phyloP scores from a whole-genome alignment of 768 basidiomycete genomes.

The Tephrocybe sp. region DNA sequence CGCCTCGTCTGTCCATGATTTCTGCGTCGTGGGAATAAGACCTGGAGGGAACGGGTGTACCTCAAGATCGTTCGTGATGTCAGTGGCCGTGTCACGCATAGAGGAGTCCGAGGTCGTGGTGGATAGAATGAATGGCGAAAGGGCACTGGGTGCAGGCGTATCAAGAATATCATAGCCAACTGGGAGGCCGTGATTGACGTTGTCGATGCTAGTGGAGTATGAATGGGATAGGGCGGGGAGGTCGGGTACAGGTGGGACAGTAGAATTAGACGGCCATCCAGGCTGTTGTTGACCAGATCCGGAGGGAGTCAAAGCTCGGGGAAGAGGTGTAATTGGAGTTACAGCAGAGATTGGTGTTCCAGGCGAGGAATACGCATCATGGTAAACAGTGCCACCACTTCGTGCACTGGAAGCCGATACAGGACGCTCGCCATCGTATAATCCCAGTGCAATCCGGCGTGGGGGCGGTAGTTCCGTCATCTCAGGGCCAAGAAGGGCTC shows the following conservation, averaged over 20 bases:
- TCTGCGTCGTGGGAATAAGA: constrained; percentile 26
- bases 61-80: constrained; percentile 30
- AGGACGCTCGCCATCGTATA: constrained; percentile 48
- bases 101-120: constrained; percentile 34
- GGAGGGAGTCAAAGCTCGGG: constrained; percentile 48
- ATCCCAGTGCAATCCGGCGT: constrained; percentile 33
- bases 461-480: constrained; percentile 25
- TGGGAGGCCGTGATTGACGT: constrained; percentile 13
- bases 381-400: constrained; percentile 60
- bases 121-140: constrained; percentile 45
- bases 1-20: constrained; percentile 30
- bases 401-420: constrained; percentile 55
- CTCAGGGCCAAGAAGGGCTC: constrained; percentile 32
- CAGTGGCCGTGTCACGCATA: constrained; percentile 30
- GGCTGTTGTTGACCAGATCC: constrained; percentile 14
- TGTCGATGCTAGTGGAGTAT: constrained; percentile 7
- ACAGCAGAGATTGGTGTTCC: constrained; percentile 32
- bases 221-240: constrained; percentile 4
- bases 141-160: constrained; percentile 56
- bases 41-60: constrained; percentile 36
- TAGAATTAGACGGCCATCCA: constrained; percentile 8
- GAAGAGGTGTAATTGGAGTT: constrained; percentile 36
- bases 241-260: constrained; percentile 8
- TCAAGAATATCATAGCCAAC: constrained; percentile 48
- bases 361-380: constrained; percentile 61